Evolutionary conservation across 495 filamentous ascomycete species (phyloP).

Genomic region (Elaphomyces granulatus): DNA sequence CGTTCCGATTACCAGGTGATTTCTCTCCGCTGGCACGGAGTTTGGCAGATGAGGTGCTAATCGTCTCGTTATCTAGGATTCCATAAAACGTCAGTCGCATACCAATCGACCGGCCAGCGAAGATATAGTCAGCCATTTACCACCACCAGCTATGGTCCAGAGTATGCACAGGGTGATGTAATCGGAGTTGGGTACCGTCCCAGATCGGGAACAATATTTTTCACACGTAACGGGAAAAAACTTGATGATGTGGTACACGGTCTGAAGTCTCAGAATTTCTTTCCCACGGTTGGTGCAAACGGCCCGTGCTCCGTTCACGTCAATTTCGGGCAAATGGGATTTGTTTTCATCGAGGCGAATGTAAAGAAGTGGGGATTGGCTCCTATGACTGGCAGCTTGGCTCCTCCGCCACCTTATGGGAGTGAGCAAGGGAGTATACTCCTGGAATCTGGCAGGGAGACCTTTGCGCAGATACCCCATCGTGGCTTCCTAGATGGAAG

Average conservation of each 20-base stretch:
- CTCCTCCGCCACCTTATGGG: conserved; percentile 90
- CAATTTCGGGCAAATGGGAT: conserved; percentile 94
- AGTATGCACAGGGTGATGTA: conserved; percentile 82
- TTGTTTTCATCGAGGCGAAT: conserved; percentile 97
- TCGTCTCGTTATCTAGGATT: conserved; percentile 42
- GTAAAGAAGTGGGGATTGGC: conserved; percentile 99
- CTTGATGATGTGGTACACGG: conserved; percentile 91
- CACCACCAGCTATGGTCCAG: conserved; percentile 60
- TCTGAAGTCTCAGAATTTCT: conserved; percentile 87
- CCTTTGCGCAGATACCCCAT: conserved; percentile 40
- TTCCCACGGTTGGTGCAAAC: conserved; percentile 88
- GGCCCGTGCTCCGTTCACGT: conserved; percentile 87
- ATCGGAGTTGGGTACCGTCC: conserved; percentile 93
- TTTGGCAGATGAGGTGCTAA: conserved; percentile 9
- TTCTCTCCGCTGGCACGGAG: neutral
- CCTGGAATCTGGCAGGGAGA: conserved; percentile 69
- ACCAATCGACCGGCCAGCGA: conserved; percentile 72
- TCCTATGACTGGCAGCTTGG: conserved; percentile 87
- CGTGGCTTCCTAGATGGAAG: conserved; percentile 36
- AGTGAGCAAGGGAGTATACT: conserved; percentile 92
- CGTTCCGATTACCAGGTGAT: conserved; percentile 81
- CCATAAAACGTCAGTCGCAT: conserved; percentile 84
- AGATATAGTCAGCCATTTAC: conserved; percentile 85
- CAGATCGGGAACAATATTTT: conserved; percentile 88
- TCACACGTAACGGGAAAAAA: conserved; percentile 95